phyloP scores from a whole-genome alignment of 208 protist genomes.

The Novymonas esmeraldas region DNA sequence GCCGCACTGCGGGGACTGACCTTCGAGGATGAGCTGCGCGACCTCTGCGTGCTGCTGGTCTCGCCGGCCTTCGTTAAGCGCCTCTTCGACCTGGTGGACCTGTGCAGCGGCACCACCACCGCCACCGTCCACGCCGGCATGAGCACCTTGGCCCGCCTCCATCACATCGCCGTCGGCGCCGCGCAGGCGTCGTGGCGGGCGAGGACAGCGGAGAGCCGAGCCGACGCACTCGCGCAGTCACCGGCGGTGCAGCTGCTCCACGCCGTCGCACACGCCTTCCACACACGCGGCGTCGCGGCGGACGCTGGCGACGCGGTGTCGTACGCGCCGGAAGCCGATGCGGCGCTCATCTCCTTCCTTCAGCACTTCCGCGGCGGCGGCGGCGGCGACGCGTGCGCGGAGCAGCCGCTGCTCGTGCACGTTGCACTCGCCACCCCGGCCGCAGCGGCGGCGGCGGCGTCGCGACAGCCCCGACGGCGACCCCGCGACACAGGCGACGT shows the following conservation, averaged over 20 bases:
- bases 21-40: conserved; percentile 33
- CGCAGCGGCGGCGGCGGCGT: not conserved
- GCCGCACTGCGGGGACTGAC: conserved; percentile 9
- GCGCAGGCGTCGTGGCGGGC: conserved; percentile 28
- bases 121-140: conserved; percentile 7
- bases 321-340: not conserved
- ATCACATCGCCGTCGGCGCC: conserved; percentile 21
- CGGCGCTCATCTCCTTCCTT: conserved; percentile 16
- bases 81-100: conserved; percentile 10
- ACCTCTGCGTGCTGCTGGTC: conserved; percentile 19
- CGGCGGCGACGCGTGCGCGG: not conserved
- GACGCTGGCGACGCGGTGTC: not conserved
- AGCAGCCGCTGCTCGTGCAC: conserved; percentile 17
- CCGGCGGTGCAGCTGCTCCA: conserved; percentile 14
- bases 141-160: conserved; percentile 25
- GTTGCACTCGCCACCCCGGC: conserved; percentile 7
- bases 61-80: conserved; percentile 8
- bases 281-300: not conserved
- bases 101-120: not conserved
- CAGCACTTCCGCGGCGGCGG: conserved; percentile 4
- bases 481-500: not conserved
- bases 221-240: conserved; percentile 5
- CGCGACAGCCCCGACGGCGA: not conserved
- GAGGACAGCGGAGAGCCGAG: conserved; percentile 9
- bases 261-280: conserved; percentile 14